A percentile compares a stretch with the other conserved stretches of the same genome.
Conservation (phyloP, 306 rosid species). For the Cucurbita pepo region DNA sequence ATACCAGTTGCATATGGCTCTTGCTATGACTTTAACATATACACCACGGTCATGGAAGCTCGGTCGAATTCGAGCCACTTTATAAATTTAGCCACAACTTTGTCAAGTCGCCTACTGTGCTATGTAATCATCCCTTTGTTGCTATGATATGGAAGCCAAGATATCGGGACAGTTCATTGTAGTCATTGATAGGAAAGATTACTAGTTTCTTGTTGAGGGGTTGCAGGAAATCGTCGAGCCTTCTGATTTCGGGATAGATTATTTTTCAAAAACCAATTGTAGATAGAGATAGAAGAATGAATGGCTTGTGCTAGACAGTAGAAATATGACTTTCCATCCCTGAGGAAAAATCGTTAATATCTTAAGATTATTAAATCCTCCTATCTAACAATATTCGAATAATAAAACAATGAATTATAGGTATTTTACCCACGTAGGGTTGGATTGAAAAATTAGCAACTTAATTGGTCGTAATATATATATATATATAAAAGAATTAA, state of each 20-base stretch:
- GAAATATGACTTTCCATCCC: slow-evolving; percentile 61
- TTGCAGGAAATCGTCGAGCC: slow-evolving; percentile 49
- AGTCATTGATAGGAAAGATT: slow-evolving; percentile 67
- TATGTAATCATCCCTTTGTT: slow-evolving; percentile 18
- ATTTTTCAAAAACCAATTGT: slow-evolving; percentile 74
- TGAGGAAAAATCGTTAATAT: too few relatives aligned
- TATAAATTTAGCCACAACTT: slow-evolving; percentile 32
- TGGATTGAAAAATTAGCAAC: too few relatives aligned
- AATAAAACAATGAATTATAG: too few relatives aligned
- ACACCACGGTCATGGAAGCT: too few relatives aligned
- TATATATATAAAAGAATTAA: too few relatives aligned
- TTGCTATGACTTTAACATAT: slow-evolving; percentile 59
- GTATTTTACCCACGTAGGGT: too few relatives aligned
- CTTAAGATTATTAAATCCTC: too few relatives aligned
- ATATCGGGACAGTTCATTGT: slow-evolving; percentile 16
- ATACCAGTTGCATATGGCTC: slow-evolving; percentile 48
- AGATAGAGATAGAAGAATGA: slow-evolving; percentile 39
- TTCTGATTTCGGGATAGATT: slow-evolving; percentile 34
- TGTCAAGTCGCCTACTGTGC: slow-evolving; percentile 42
- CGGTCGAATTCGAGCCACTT: slow-evolving; percentile 11
- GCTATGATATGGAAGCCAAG: slow-evolving; percentile 5
- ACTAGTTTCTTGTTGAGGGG: slow-evolving; percentile 55
- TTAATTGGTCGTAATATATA: too few relatives aligned
- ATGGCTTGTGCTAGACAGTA: slow-evolving; percentile 43
- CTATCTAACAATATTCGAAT: too few relatives aligned